Percentiles rank a stretch among this genome's conserved stretches.
Evolutionary conservation across 805 yeast genomes (phyloP).

Genomic region (Novakomyces olei): DNA sequence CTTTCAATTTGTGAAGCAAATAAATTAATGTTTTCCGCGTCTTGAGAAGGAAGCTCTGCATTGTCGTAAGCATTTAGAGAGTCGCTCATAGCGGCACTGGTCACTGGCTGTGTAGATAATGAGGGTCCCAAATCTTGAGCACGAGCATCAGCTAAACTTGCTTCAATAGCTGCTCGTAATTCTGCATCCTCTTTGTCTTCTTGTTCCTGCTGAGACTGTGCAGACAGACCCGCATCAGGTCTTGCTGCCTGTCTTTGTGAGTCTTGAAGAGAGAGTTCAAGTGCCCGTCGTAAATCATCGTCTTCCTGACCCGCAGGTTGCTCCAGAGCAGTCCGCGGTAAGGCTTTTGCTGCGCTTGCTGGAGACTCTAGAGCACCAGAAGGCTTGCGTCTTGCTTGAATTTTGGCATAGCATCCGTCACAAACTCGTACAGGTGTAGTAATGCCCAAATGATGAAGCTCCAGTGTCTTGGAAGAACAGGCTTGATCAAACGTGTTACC

Average conservation of each 20-base stretch:
- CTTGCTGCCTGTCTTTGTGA: conserved; percentile 9
- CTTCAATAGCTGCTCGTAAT: conserved; percentile 82
- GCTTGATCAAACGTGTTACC: conserved; percentile 83
- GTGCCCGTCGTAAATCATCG: conserved; percentile 55
- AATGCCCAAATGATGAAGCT: conserved; percentile 68
- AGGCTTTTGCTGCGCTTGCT: conserved; percentile 7
- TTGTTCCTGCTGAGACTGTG: conserved; percentile 1
- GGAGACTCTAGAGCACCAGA: no score
- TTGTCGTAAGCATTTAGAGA: not conserved
- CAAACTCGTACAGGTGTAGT: conserved; percentile 81
- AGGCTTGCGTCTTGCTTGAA: no score
- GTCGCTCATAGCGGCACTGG: not conserved
- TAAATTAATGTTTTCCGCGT: conserved; percentile 2
- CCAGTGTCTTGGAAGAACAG: conserved; percentile 52
- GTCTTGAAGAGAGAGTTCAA: conserved; percentile 56
- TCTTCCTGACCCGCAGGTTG: conserved; percentile 24
- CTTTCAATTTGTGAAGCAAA: conserved; percentile 1
- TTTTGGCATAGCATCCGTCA: conserved; percentile 59
- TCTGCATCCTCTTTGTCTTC: conserved; percentile 57
- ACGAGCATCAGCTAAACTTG: conserved; percentile 44
- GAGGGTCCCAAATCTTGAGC: not conserved
- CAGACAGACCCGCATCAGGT: conserved; percentile 1
- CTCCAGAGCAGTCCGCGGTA: conserved; percentile 8
- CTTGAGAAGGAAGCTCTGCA: not conserved
- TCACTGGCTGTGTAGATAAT: no score